phyloP scores from a whole-genome alignment of 345 rosid genomes.

The Bruguiera gymnorhiza region DNA sequence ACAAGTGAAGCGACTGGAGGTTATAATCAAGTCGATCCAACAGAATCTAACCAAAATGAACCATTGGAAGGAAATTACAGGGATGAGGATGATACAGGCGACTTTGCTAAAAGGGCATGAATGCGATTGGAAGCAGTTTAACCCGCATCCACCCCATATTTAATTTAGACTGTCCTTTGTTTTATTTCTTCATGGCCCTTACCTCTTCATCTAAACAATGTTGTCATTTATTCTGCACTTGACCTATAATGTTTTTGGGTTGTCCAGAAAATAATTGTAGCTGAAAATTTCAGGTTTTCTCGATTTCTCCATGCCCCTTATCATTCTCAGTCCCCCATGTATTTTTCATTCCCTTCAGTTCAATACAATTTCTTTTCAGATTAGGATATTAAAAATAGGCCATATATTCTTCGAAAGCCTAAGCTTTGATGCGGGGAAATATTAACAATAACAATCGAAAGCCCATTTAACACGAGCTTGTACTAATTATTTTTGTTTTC shows the following conservation, averaged over 20 bases:
- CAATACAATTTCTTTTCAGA: no score
- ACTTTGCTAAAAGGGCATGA: slow-evolving; percentile 77
- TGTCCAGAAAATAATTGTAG: slow-evolving; percentile 21
- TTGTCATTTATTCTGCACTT: slow-evolving; percentile 8
- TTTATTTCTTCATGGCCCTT: not conserved
- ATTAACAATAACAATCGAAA: no score
- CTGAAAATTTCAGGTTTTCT: not conserved
- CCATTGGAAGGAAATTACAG: slow-evolving; percentile 26
- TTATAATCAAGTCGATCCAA: slow-evolving; percentile 22
- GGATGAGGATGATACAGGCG: slow-evolving; percentile 37
- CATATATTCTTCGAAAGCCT: no score
- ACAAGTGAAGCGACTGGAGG: slow-evolving; percentile 28
- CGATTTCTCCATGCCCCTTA: not conserved
- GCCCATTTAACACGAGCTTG: no score
- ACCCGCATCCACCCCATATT: slow-evolving; percentile 1
- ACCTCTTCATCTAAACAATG: not conserved
- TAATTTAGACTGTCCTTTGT: not conserved
- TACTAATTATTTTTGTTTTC: no score
- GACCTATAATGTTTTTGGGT: not conserved
- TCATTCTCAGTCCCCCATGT: no score
- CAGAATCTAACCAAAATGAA: slow-evolving; percentile 26
- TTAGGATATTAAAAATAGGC: no score
- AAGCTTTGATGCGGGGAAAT: no score
- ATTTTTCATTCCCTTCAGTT: no score
- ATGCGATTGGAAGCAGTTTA: not conserved